These are phyloP conservation scores for Fraxinus baroniana DNA, from an alignment of 305 asterid genomes.

Conservation along the genomic window DNA sequence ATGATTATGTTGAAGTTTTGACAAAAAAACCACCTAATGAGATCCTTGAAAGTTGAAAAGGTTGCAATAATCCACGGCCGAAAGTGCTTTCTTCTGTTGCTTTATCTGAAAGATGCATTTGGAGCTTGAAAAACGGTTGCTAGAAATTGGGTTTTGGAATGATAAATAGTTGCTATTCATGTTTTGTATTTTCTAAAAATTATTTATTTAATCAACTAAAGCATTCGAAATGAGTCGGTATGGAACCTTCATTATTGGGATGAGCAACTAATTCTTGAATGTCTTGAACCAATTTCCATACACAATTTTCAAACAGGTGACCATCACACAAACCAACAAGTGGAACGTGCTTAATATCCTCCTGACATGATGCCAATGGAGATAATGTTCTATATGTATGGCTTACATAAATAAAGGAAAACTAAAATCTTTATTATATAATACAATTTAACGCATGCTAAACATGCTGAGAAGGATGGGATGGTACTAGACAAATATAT, in stretches of 20 bases:
- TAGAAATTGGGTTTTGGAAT: neutral
- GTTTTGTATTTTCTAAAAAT: neutral
- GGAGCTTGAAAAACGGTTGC: neutral
- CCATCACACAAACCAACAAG: neutral
- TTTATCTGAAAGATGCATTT: neutral
- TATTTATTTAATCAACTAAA: neutral
- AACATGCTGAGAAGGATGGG: neutral
- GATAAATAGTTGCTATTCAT: neutral
- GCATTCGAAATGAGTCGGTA: neutral
- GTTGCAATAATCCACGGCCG: neutral
- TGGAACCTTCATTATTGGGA: neutral
- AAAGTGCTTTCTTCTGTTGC: neutral
- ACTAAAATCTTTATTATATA: neutral
- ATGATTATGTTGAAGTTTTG: neutral
- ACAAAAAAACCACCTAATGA: neutral
- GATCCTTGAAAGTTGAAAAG: neutral
- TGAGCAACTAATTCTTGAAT: neutral
- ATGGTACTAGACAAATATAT: neutral
- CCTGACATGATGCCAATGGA: neutral
- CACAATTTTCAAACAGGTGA: neutral
- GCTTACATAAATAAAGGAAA: neutral
- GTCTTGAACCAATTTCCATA: neutral
- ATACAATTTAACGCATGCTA: neutral
- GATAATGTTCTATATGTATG: neutral
- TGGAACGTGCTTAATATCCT: too few species aligned